Conservation (phyloP, 1,284 basidiomycete genomes). For the Phlebopus sp. region DNA sequence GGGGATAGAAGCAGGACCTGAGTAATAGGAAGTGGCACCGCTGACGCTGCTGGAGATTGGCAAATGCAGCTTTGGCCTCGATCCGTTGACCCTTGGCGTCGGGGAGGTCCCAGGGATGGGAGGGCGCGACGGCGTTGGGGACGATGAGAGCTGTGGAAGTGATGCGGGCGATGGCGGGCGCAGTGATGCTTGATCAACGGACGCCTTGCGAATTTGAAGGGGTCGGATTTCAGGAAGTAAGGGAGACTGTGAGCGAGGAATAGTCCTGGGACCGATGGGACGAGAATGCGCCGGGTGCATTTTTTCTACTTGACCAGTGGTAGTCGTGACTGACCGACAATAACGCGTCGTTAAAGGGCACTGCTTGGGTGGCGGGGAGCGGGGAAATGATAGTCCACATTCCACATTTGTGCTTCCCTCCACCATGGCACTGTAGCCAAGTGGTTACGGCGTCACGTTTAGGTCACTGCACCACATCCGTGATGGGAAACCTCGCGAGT, state of each 20-base stretch:
- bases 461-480: slow-evolving; percentile 42
- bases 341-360: slow-evolving; percentile 11
- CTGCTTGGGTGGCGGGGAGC: background rate
- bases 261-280: slow-evolving; percentile 58
- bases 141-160: slow-evolving; percentile 31
- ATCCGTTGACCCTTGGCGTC: slow-evolving; percentile 18
- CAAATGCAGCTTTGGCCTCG: slow-evolving; percentile 31
- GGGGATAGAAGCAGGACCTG: slow-evolving; percentile 30
- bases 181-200: slow-evolving; percentile 31
- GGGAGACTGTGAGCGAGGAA: slow-evolving; percentile 49
- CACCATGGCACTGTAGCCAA: slow-evolving; percentile 53
- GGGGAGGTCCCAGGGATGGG: slow-evolving; percentile 27
- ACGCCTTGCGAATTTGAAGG: slow-evolving; percentile 41
- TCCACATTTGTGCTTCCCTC: accelerated
- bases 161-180: slow-evolving; percentile 36
- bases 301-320: slow-evolving; percentile 10
- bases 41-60: slow-evolving; percentile 22
- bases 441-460: slow-evolving; percentile 64
- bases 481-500: slow-evolving; percentile 61
- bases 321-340: background rate
- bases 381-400: background rate
- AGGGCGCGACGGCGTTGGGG: slow-evolving; percentile 30
- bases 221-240: slow-evolving; percentile 38
- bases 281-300: slow-evolving; percentile 42
- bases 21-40: slow-evolving; percentile 29